Evolutionary conservation across 805 yeast genomes (phyloP).

Genomic region (Sugiyamaella boreocaroliniensis): DNA sequence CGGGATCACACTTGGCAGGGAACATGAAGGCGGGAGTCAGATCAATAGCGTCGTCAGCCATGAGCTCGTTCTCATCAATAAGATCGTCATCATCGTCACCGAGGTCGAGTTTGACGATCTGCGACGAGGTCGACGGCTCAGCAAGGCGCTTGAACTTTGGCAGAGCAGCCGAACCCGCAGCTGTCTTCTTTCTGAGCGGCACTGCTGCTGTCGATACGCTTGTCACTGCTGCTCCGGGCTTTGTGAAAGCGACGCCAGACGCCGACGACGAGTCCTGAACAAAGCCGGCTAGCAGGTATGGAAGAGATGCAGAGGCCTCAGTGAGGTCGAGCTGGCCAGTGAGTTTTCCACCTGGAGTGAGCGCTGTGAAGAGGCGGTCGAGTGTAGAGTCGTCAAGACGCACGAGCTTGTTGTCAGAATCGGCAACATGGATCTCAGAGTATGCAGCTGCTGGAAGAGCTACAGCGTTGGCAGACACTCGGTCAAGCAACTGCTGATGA

Average conservation of each 20-base stretch:
- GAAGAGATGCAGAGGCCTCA: conserved; percentile 30
- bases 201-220: conserved; percentile 12
- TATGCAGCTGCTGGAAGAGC: conserved; percentile 25
- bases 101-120: conserved; percentile 40
- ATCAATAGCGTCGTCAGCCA: conserved; percentile 34
- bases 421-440: conserved; percentile 25
- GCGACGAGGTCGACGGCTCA: conserved; percentile 24
- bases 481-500: conserved; percentile 34
- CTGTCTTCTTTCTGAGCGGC: conserved; percentile 16
- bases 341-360: conserved; percentile 29
- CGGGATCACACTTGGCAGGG: conserved; percentile 53
- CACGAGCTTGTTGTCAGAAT: conserved; percentile 15
- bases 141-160: conserved; percentile 27
- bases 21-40: conserved; percentile 37
- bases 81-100: conserved; percentile 42
- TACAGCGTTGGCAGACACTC: conserved; percentile 30
- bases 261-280: conserved; percentile 34
- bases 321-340: conserved; percentile 24
- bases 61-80: conserved; percentile 52
- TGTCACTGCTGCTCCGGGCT: conserved; percentile 38
- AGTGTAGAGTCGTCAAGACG: conserved; percentile 19
- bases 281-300: conserved; percentile 63
- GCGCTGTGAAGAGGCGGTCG: conserved; percentile 24
- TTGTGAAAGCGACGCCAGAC: conserved; percentile 43
- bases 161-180: conserved; percentile 6